A percentile compares a stretch with the other conserved stretches of the same genome.
phyloP scores from a whole-genome alignment of 2,329 filamentous ascomycete species.

The Pseudogymnoascus sp. region DNA sequence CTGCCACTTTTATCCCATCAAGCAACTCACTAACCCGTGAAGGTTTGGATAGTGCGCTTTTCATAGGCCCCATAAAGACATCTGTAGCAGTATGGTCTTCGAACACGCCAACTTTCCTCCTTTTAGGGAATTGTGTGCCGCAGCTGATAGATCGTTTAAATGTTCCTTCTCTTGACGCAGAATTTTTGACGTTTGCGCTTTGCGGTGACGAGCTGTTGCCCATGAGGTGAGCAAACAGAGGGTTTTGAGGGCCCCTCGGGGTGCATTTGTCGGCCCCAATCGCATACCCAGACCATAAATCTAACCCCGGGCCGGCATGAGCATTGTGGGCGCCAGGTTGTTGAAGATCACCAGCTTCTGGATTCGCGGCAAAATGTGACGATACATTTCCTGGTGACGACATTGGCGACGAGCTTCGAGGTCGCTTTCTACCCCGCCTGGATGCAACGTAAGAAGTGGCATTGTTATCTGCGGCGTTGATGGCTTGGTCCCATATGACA shows the following conservation, averaged over 20 bases:
- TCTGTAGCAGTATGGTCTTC: slow-evolving; percentile 28
- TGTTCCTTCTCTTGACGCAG: slow-evolving; percentile 37
- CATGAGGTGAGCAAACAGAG: slow-evolving; percentile 57
- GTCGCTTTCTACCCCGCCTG: slow-evolving; percentile 49
- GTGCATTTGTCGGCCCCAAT: slow-evolving; percentile 33
- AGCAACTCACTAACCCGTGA: slow-evolving; percentile 51
- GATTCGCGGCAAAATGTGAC: slow-evolving; percentile 25
- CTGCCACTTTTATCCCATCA: slow-evolving; percentile 53
- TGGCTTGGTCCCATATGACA: slow-evolving; percentile 50
- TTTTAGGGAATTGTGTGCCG: slow-evolving; percentile 64
- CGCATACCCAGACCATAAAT: slow-evolving; percentile 72
- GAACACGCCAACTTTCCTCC: slow-evolving; percentile 49
- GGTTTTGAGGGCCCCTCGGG: slow-evolving; percentile 35
- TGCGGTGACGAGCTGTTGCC: slow-evolving; percentile 61
- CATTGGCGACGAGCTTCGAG: slow-evolving; percentile 65
- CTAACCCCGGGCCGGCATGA: slow-evolving; percentile 63
- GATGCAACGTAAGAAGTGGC: slow-evolving; percentile 43
- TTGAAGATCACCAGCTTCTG: slow-evolving; percentile 46
- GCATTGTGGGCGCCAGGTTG: slow-evolving; percentile 53
- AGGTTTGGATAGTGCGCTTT: slow-evolving; percentile 46
- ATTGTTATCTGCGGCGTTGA: slow-evolving; percentile 34
- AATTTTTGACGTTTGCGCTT: slow-evolving; percentile 38
- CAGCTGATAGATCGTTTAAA: slow-evolving; percentile 62
- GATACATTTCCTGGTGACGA: slow-evolving; percentile 49
- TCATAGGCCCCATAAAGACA: slow-evolving; percentile 30